Base-by-base conservation (phyloP, 805 yeast species). In the Hanseniaspora hatyaiensis region DNA sequence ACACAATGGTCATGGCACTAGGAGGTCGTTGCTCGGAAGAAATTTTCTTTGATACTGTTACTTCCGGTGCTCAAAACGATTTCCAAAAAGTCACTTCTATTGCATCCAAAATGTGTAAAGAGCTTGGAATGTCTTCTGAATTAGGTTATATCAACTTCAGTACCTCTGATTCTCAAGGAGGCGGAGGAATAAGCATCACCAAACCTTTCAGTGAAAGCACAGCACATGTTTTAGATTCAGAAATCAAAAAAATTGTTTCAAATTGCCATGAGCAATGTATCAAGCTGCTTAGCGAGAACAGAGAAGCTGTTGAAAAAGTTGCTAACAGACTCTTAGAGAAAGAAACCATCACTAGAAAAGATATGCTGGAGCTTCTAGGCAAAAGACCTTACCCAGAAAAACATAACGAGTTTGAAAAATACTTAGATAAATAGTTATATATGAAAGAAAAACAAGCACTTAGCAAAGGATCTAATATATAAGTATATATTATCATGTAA, bases 21-120 rank as follows among this genome's bases (percentile, higher is more conserved):
- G 99, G 97, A 34, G 99, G 99, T 16, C 75, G 99, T 57, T 96
- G 92, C 16, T 78, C 94, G 32, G 99, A 92, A 65, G 98, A 94
- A 65, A 65, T 92, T 41, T 87, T 89, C 61, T 92, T 92, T 60
- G 73, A 77, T 16, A 77, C 88, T n/a, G 94, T 92, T 8, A 88
- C 97, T 6, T 79, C 94, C 49, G 98, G 99, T 50, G 98, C 96
- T 0, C 78, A 87, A 19, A 96, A 92, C 59, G 99, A 92, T 64
- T 88, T 92, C 70, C 85, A 89, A 62, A 92, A 92, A 63, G 95
- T 92, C 19, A 89, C 97, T 0, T 78, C 78, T 50, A 85, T 92
- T 75, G 97, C 97, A 1, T 82, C 80, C 40, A 76, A 82, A 23
- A 92, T 92, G 98, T 95, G 94, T 20, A 75, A 89, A 38, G 76